Percentiles rank a stretch among this genome's conserved stretches.
Evolutionary conservation across 2,329 filamentous ascomycete genomes (phyloP).

Genomic region (Amphichorda felina): DNA sequence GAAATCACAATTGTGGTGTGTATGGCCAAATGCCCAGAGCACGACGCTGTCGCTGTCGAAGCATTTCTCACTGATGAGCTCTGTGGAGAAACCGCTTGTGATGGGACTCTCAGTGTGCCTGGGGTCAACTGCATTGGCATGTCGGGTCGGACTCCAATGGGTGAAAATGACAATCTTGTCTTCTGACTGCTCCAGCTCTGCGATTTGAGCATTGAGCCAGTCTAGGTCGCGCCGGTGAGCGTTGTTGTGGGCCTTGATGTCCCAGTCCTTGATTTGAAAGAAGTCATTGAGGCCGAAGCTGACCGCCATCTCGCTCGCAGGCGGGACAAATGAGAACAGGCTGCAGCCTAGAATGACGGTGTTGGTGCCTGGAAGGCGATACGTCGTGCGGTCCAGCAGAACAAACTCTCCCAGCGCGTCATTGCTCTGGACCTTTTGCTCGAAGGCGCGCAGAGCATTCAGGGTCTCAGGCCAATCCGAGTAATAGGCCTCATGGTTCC

Average conservation of each 20-base stretch:
- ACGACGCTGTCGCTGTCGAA: conserved; percentile 21
- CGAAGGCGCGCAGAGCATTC: conserved; percentile 16
- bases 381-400: conserved; percentile 8
- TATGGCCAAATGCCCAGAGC: conserved; percentile 37
- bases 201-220: conserved; percentile 28
- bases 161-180: conserved; percentile 24
- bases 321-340: conserved; percentile 34
- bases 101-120: conserved; percentile 16
- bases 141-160: conserved; percentile 27
- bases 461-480: conserved; percentile 22
- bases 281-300: conserved; percentile 38
- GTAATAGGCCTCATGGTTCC: conserved; percentile 45
- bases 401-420: conserved; percentile 2
- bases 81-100: conserved; percentile 23
- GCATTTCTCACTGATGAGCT: conserved; percentile 21
- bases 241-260: conserved; percentile 20
- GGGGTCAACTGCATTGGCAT: conserved; percentile 19
- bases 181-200: conserved; percentile 9
- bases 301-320: conserved; percentile 22
- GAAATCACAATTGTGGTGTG: conserved; percentile 32
- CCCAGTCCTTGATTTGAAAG: conserved; percentile 29
- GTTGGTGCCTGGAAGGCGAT: conserved; percentile 10
- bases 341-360: conserved; percentile 23
- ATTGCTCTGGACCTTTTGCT: conserved; percentile 12
- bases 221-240: conserved; percentile 24